A percentile compares a stretch with the other conserved stretches of the same genome.
Evolutionary conservation across 192 early-diverging fungal genomes (phyloP).

Genomic region (Paraglomus brasilianum): DNA sequence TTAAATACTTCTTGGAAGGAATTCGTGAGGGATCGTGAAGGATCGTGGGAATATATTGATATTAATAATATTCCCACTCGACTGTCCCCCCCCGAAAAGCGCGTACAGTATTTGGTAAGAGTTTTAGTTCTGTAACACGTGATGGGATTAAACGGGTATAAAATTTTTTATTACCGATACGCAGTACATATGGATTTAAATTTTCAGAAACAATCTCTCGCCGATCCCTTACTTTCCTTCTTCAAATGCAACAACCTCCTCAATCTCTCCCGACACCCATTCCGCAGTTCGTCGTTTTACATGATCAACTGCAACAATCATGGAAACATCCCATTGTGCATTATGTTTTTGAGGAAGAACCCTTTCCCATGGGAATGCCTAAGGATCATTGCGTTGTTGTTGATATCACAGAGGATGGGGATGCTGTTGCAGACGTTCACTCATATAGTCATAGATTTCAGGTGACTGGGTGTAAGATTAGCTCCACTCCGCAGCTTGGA

Average conservation of each 20-base stretch:
- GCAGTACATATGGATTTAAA: too few relatives aligned
- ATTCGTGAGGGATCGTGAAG: too few relatives aligned
- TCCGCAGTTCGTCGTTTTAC: slow-evolving; percentile 48
- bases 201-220: too few relatives aligned
- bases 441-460: slow-evolving; percentile 47
- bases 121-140: too few relatives aligned
- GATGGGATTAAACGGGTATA: too few relatives aligned
- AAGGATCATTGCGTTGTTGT: slow-evolving; percentile 41
- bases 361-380: slow-evolving; percentile 34
- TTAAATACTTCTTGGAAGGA: too few relatives aligned
- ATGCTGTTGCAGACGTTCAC: slow-evolving; percentile 28
- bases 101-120: too few relatives aligned
- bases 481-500: slow-evolving; percentile 31
- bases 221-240: too few relatives aligned
- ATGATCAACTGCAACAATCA: slow-evolving; percentile 38
- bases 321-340: slow-evolving; percentile 45
- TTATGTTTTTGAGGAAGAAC: slow-evolving; percentile 49
- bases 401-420: slow-evolving; percentile 34
- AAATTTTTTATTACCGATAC: too few relatives aligned
- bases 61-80: too few relatives aligned
- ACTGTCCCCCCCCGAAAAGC: too few relatives aligned
- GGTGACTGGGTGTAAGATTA: slow-evolving; percentile 36
- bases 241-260: background rate
- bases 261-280: slow-evolving; percentile 29
- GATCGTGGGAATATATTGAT: too few relatives aligned